These are phyloP conservation scores for Eimeria necatrix DNA, from an alignment of 169 alveolate species.

Conservation along the genomic window DNA sequence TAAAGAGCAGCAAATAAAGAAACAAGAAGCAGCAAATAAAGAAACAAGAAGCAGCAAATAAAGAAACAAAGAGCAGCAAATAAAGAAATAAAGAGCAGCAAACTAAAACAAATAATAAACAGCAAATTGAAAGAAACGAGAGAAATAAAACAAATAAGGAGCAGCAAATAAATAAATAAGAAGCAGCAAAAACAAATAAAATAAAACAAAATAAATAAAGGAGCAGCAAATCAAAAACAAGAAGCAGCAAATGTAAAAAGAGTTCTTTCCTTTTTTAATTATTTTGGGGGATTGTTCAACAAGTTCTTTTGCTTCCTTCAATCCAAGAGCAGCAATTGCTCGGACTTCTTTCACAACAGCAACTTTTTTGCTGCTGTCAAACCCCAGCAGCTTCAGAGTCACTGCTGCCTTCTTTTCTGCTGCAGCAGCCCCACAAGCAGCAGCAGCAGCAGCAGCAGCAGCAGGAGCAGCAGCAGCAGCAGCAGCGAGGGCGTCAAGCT, in stretches of 20 bases:
- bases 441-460: background rate
- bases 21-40: background rate
- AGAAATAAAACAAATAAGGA: background rate
- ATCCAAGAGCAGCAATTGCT: slow-evolving; percentile 88
- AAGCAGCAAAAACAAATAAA: background rate
- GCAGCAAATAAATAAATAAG: background rate
- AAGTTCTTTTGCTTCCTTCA: slow-evolving; percentile 90
- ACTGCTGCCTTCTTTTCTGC: slow-evolving; percentile 81
- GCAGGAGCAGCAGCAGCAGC: background rate
- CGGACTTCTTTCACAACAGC: slow-evolving; percentile 90
- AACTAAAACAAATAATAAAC: background rate
- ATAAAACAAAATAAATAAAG: background rate
- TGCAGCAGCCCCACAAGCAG: slow-evolving; percentile 48
- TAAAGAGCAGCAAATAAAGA: too few relatives aligned
- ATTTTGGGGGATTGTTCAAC: slow-evolving; percentile 90
- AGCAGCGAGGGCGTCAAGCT: too few relatives aligned
- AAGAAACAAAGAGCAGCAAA: background rate
- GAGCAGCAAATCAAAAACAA: background rate
- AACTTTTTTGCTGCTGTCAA: slow-evolving; percentile 88
- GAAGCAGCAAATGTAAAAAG: background rate
- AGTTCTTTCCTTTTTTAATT: slow-evolving; percentile 81
- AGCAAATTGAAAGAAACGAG: background rate
- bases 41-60: background rate
- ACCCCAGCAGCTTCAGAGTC: slow-evolving; percentile 87
- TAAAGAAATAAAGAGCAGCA: background rate